Percentiles rank a stretch among this genome's conserved stretches.
phyloP scores from a whole-genome alignment of 2,329 filamentous ascomycete species.

The Pyricularia pennisetigena region DNA sequence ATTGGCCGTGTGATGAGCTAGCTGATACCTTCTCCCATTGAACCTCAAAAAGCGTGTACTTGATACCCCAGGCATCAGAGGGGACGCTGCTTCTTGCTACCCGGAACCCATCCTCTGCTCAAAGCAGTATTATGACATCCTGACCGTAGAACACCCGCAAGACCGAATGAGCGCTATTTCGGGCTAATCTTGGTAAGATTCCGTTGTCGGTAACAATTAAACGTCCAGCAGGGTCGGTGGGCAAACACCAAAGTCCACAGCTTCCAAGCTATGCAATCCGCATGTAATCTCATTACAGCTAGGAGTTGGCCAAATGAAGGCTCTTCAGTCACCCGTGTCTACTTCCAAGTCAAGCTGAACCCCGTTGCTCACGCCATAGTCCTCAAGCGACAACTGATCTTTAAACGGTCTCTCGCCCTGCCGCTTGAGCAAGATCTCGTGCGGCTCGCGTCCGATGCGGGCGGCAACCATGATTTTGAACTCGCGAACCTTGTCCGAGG shows the following conservation, averaged over 20 bases:
- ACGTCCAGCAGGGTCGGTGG: background rate
- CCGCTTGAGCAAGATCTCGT: slow-evolving; percentile 84
- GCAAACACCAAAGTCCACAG: background rate
- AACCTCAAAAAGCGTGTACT: background rate
- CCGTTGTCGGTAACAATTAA: background rate
- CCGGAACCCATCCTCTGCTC: background rate
- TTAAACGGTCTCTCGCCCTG: slow-evolving; percentile 93
- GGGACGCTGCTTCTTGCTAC: background rate
- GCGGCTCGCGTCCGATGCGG: slow-evolving; percentile 76
- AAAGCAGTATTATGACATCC: background rate
- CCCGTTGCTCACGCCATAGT: slow-evolving; percentile 91
- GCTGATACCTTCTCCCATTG: background rate
- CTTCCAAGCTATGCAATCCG: background rate
- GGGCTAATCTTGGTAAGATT: background rate
- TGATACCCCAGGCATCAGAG: background rate
- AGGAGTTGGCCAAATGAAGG: background rate
- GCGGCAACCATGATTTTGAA: slow-evolving; percentile 91
- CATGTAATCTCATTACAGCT: background rate
- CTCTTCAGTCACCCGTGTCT: slow-evolving; percentile 45
- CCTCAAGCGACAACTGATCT: slow-evolving; percentile 75
- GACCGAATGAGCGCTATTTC: too few species aligned
- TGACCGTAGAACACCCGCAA: too few species aligned
- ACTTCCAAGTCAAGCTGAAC: slow-evolving; percentile 59
- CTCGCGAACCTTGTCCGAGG: slow-evolving; percentile 71
- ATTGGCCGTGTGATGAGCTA: background rate